These are phyloP conservation scores for Cercospora zeina DNA, from an alignment of 2,329 filamentous ascomycete genomes.

Conservation along the genomic window DNA sequence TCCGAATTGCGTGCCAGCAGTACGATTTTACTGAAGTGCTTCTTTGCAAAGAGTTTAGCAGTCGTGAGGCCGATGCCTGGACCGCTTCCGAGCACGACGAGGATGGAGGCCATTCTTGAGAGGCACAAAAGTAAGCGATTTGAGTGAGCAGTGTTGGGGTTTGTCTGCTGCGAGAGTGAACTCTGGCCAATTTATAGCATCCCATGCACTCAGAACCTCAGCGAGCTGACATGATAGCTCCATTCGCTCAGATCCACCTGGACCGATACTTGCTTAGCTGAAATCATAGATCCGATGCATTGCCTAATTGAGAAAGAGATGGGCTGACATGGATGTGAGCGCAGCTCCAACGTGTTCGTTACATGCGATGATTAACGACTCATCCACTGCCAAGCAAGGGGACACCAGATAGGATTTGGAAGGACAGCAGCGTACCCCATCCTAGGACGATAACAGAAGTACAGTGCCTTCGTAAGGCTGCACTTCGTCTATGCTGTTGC, in stretches of 20 bases:
- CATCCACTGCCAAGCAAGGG: too few species aligned
- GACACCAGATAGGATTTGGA: too few species aligned
- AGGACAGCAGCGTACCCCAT: too few species aligned
- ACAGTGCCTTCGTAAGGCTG: neutral
- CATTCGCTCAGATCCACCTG: neutral
- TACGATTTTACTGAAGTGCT: slow-evolving; percentile 19
- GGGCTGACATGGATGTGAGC: neutral
- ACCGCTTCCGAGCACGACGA: slow-evolving; percentile 20
- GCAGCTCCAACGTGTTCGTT: neutral
- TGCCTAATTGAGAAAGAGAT: slow-evolving; percentile 17
- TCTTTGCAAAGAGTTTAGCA: slow-evolving; percentile 20
- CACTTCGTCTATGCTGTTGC: neutral
- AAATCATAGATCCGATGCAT: slow-evolving; percentile 7
- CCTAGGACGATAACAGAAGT: too few species aligned
- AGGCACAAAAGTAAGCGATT: neutral
- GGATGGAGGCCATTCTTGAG: slow-evolving; percentile 13
- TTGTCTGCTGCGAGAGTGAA: neutral
- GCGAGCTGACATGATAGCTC: neutral
- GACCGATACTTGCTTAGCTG: neutral
- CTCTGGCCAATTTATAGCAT: neutral
- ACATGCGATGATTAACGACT: neutral
- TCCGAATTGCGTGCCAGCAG: slow-evolving; percentile 24
- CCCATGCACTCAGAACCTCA: neutral
- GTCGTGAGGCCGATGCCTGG: slow-evolving; percentile 25
- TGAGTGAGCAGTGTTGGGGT: neutral